Evolutionary conservation across 805 yeast species (phyloP).

Genomic region (Schizosaccharomyces japonicus): DNA sequence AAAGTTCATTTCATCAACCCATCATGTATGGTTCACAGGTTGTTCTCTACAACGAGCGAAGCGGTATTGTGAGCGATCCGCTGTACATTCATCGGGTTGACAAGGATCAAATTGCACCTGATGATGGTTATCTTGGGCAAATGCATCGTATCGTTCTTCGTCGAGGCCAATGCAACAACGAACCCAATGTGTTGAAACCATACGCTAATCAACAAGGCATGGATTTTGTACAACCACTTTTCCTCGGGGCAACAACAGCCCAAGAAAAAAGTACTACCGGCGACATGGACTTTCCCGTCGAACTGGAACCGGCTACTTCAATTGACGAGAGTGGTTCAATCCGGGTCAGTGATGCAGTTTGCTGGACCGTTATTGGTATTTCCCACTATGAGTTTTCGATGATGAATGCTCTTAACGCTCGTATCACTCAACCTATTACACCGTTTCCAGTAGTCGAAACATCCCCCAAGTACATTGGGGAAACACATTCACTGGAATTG

Average conservation of each 20-base stretch:
- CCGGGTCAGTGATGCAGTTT: neutral
- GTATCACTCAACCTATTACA: neutral
- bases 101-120: neutral
- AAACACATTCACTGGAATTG: neutral
- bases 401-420: neutral
- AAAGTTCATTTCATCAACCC: neutral
- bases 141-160: constrained; percentile 2
- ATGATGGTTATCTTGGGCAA: neutral
- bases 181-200: too few species aligned
- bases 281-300: constrained; percentile 3
- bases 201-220: too few species aligned
- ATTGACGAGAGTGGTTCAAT: neutral
- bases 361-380: constrained; percentile 5
- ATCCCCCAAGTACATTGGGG: neutral
- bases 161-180: too few species aligned
- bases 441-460: neutral
- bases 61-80: neutral
- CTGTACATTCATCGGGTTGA: constrained; percentile 3
- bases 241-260: neutral
- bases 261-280: neutral
- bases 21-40: neutral
- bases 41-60: neutral
- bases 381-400: neutral
- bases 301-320: neutral
- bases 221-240: too few species aligned